Evolutionary conservation across 768 basidiomycete genomes (phyloP).

Genomic region (Collybia nuda): DNA sequence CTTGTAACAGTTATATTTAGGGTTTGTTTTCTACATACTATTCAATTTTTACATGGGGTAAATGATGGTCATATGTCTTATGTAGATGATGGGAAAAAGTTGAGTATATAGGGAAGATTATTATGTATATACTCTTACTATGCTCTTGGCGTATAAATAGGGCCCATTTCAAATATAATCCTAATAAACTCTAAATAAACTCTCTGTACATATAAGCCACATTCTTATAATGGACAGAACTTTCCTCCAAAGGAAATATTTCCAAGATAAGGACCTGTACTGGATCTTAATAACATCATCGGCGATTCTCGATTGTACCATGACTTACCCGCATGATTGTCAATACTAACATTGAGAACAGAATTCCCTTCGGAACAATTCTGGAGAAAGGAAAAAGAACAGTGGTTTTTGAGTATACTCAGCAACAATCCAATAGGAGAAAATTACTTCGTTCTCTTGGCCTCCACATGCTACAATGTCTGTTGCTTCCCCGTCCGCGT

Average conservation of each 20-base stretch:
- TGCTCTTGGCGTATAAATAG: too few species aligned
- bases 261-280: slow-evolving; percentile 27
- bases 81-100: too few species aligned
- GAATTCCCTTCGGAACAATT: slow-evolving; percentile 24
- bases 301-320: neutral
- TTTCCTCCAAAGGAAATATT: slow-evolving; percentile 24
- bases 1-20: too few species aligned
- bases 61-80: too few species aligned
- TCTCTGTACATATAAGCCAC: too few species aligned
- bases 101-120: too few species aligned
- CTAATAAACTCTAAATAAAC: too few species aligned
- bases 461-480: slow-evolving; percentile 32
- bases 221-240: slow-evolving; percentile 4
- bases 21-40: too few species aligned
- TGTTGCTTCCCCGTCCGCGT: slow-evolving; percentile 22
- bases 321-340: slow-evolving; percentile 17
- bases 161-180: too few species aligned
- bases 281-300: neutral
- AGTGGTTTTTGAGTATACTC: neutral
- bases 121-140: too few species aligned
- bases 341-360: slow-evolving; percentile 13
- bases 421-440: neutral
- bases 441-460: slow-evolving; percentile 34
- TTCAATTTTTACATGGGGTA: too few species aligned
- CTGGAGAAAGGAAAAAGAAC: slow-evolving; percentile 3